Evolutionary conservation across 768 basidiomycete species (phyloP), one percentile per base, ranked within the genome.

Genomic region (Boletus rufocinnamomeus): DNA sequence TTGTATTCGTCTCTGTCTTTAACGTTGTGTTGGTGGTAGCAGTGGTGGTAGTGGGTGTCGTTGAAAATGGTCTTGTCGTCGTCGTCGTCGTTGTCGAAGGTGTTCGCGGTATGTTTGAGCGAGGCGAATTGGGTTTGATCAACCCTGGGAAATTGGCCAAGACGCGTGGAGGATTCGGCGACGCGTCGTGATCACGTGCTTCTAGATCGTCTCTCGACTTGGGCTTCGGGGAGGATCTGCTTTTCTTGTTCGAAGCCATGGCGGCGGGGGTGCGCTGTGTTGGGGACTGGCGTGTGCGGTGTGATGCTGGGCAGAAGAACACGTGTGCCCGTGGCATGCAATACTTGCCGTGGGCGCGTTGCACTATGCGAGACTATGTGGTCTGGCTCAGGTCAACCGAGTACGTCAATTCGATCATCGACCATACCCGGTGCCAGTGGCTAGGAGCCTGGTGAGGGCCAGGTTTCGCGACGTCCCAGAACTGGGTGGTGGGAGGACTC

Each of bases 121-220:
- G 38, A 41, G 37, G 61, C 17, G 58, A 56, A 35, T 17, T 59
- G 11, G 54, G 59, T 60, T 62, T 61, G 56, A 34, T 71, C 70
- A 70, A 70, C 69, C 69, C 63, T 71, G 69, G 69, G 69, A 71
- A 72, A 60, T 45, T 66, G 48, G 54, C 43, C 47, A 63, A 48
- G 50, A 69, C 69, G 62, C 70, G 68, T 54, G 66, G 43, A 6
- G 54, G 28, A 19, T 27, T 51, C 17, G 16, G 3, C 37, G 60
- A 63, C 69, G 69, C 70, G 70, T 71, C 66, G 17, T 45, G 66
- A 53, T 72, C 69, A 71, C 70, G 69, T 71, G 69, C 4, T 2
- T n/a, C 23, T 6, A 21, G 1, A 48, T 43, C 23, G 0, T 21
- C 44, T 41, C n/a, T 23, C 9, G 28, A 40, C 16, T 25, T 49